These are phyloP conservation scores for Candida gorgasii DNA, from an alignment of 805 yeast genomes.

Conservation along the genomic window DNA sequence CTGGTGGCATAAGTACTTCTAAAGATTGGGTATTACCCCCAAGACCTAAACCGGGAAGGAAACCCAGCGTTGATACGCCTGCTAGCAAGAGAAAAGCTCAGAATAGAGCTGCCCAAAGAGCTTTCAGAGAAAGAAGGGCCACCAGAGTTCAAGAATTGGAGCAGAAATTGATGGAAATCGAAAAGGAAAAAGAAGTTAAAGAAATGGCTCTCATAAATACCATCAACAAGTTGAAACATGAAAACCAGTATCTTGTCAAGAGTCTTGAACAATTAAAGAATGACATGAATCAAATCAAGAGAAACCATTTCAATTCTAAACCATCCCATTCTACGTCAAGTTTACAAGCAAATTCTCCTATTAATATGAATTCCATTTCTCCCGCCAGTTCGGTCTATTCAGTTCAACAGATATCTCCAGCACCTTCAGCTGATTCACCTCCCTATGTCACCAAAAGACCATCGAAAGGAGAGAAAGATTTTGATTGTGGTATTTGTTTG, in stretches of 20 bases:
- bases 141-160: conserved; percentile 79
- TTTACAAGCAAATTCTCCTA: conserved; percentile 7
- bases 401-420: conserved; percentile 54
- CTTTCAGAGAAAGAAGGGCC: conserved; percentile 86
- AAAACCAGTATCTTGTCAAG: conserved; percentile 45
- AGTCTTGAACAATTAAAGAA: conserved; percentile 42
- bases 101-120: conserved; percentile 91
- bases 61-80: conserved; percentile 74
- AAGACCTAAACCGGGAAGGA: conserved; percentile 58
- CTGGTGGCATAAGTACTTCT: conserved; percentile 48
- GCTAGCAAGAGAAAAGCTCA: conserved; percentile 87
- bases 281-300: conserved; percentile 25
- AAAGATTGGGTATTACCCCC: conserved; percentile 62
- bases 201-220: conserved; percentile 57
- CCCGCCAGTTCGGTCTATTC: conserved; percentile 34
- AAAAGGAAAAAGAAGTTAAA: conserved; percentile 61
- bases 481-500: conserved; percentile 64
- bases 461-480: conserved; percentile 24
- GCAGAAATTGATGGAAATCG: conserved; percentile 62
- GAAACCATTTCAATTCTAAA: background rate
- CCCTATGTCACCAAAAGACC: conserved; percentile 25
- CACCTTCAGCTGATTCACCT: conserved; percentile 51
- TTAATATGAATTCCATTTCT: conserved; percentile 19
- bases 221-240: conserved; percentile 48
- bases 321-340: background rate